A percentile compares a stretch with the other conserved stretches of the same genome.
Conservation (phyloP, 176 grass and related monocot species). For the Tillandsia fasciculata region DNA sequence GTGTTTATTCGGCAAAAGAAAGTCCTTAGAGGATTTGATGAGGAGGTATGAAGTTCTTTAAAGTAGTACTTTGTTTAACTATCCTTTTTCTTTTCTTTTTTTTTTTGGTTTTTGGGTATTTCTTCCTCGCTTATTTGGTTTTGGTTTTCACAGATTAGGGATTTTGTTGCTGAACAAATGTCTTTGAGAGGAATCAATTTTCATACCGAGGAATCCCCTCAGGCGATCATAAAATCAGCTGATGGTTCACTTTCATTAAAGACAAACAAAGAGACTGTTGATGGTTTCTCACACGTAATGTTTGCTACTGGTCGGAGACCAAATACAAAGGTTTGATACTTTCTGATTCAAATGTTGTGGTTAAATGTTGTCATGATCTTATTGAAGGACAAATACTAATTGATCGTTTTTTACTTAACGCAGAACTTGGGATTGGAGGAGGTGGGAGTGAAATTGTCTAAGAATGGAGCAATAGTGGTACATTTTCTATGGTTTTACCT, state of each 20-base stretch:
- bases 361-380: neutral
- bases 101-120: neutral
- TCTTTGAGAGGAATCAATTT: slow-evolving; percentile 53
- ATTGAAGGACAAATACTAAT: neutral
- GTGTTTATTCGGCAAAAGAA: slow-evolving; percentile 75
- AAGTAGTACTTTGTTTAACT: slow-evolving; percentile 9
- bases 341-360: neutral
- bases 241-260: slow-evolving; percentile 61
- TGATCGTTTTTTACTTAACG: slow-evolving; percentile 14
- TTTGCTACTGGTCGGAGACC: slow-evolving; percentile 72
- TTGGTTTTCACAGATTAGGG: slow-evolving; percentile 47
- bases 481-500: neutral
- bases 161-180: slow-evolving; percentile 78
- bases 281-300: slow-evolving; percentile 80
- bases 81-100: neutral
- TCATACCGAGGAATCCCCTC: slow-evolving; percentile 66
- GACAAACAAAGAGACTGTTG: slow-evolving; percentile 65
- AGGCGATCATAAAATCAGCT: slow-evolving; percentile 49
- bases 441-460: slow-evolving; percentile 53
- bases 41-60: slow-evolving; percentile 41
- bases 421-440: slow-evolving; percentile 71
- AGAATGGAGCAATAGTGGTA: slow-evolving; percentile 60
- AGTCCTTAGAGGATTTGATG: slow-evolving; percentile 76
- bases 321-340: slow-evolving; percentile 46
- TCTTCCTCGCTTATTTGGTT: neutral